Percentiles rank a stretch among this genome's conserved stretches.
These are phyloP conservation scores for Syzygium aqueum DNA, from an alignment of 345 rosid genomes.

Conservation along the genomic window DNA sequence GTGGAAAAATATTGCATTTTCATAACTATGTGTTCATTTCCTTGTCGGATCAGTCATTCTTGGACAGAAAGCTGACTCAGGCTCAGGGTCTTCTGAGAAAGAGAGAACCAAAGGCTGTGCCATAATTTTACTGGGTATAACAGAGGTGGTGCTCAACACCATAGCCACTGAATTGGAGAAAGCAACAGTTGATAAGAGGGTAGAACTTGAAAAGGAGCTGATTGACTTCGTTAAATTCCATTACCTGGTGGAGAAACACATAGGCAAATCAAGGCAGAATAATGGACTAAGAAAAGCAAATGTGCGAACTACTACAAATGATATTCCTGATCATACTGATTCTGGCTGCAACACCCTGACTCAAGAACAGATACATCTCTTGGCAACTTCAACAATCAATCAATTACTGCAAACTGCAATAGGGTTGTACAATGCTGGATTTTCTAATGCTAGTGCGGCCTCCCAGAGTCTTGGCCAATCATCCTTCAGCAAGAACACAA, in stretches of 20 bases:
- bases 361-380: slow-evolving; percentile 38
- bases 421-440: slow-evolving; percentile 18
- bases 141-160: slow-evolving; percentile 55
- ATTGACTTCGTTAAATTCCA: slow-evolving; percentile 39
- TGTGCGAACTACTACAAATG: slow-evolving; percentile 18
- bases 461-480: slow-evolving; percentile 48
- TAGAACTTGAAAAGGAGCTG: slow-evolving; percentile 54
- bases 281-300: slow-evolving; percentile 35
- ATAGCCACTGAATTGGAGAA: slow-evolving; percentile 52
- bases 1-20: background rate
- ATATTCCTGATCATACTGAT: slow-evolving; percentile 14
- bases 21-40: slow-evolving; percentile 9
- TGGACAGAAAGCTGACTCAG: slow-evolving; percentile 38
- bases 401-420: slow-evolving; percentile 37
- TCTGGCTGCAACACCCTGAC: slow-evolving; percentile 16
- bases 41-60: slow-evolving; percentile 51
- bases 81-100: slow-evolving; percentile 35
- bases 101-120: slow-evolving; percentile 46
- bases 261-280: slow-evolving; percentile 30
- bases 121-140: slow-evolving; percentile 42
- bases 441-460: slow-evolving; percentile 14
- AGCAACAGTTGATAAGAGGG: slow-evolving; percentile 33
- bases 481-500: slow-evolving; percentile 27
- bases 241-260: slow-evolving; percentile 30
- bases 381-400: slow-evolving; percentile 65